These are phyloP conservation scores for Phytophthora hybrid DNA, from an alignment of 352 stramenopile genomes.

Conservation along the genomic window DNA sequence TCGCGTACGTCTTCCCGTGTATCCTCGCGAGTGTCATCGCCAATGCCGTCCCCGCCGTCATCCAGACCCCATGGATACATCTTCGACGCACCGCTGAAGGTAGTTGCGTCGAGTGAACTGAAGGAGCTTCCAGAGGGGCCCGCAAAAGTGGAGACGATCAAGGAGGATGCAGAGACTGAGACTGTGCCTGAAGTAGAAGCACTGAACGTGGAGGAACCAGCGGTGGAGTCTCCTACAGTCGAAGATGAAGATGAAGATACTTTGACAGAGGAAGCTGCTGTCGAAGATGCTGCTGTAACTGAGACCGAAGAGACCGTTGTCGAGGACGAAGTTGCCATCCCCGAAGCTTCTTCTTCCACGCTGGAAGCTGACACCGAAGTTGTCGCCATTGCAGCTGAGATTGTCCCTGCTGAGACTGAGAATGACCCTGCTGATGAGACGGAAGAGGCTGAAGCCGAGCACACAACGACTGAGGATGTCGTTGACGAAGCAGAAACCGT, in stretches of 20 bases:
- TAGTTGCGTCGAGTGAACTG: constrained; percentile 22
- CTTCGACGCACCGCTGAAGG: constrained; percentile 22
- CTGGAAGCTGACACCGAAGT: too few relatives aligned
- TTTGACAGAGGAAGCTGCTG: background rate
- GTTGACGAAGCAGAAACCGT: background rate
- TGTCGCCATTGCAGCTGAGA: too few relatives aligned
- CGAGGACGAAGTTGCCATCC: too few relatives aligned
- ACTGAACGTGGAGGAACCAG: constrained; percentile 1
- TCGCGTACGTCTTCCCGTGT: constrained; percentile 24
- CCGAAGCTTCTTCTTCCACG: too few relatives aligned
- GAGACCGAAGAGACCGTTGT: background rate
- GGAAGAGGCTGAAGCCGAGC: background rate
- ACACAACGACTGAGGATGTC: background rate
- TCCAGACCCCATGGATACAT: constrained; percentile 16
- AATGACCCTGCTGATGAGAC: background rate
- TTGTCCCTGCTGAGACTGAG: too few relatives aligned
- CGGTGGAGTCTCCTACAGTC: background rate
- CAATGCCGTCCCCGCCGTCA: constrained; percentile 15
- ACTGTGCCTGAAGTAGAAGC: background rate
- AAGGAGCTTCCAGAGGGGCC: background rate
- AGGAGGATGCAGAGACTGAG: constrained; percentile 14
- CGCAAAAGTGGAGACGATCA: background rate
- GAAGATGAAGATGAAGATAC: background rate
- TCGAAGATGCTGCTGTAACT: background rate
- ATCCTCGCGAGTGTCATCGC: constrained; percentile 5